Evolutionary conservation across 768 basidiomycete genomes (phyloP), one percentile per base, ranked within the genome.

Genomic region (Podaxis carcinomalis): DNA sequence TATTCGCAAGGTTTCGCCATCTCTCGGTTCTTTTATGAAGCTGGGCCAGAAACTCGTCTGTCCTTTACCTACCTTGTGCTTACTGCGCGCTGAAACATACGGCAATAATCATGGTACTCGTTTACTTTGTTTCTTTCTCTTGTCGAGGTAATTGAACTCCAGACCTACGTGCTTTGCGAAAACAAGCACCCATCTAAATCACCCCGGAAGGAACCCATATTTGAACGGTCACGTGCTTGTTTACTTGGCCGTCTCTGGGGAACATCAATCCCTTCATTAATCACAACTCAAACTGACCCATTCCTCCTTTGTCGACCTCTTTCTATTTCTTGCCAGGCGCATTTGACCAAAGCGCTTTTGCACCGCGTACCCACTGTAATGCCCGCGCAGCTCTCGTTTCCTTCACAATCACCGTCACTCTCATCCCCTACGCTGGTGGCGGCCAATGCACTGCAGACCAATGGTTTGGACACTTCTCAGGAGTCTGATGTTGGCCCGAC

Each of bases 351-450:
- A 25, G 10, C 4, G 28, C 6, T n/a, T 16, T n/a, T 49, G 47
- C 46, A 23, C 9, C 23, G 11, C 23, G 23, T 27, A 49, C 25
- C 28, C 4, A 4, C 36, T 11, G 23, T 6, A 19, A 61, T 61
- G 59, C 52, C 59, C 19, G 35, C 44, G 1, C 59, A 61, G 19
- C 59, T 61, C 11, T 42, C 53, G 4, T 61, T 61, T 19, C 59
- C 59, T 23, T 55, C 59, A 10, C 52, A 46, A 49, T 28, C 42
- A 14, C 37, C 57, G 19, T 57, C 57, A 28, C 21, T 59, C 19
- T 36, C 37, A 27, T 54, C 53, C 42, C 23, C 59, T 49, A 47
- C 52, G 14, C 52, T 54, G n/a, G 36, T 46, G 28, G 21, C 40
- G 27, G 16, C 51, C 35, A 53, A 28, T 44, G 13, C 19, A 27